Percentiles rank a stretch among this genome's conserved stretches.
Conservation (phyloP, 768 basidiomycete genomes). For the Amanita fuliginea region DNA sequence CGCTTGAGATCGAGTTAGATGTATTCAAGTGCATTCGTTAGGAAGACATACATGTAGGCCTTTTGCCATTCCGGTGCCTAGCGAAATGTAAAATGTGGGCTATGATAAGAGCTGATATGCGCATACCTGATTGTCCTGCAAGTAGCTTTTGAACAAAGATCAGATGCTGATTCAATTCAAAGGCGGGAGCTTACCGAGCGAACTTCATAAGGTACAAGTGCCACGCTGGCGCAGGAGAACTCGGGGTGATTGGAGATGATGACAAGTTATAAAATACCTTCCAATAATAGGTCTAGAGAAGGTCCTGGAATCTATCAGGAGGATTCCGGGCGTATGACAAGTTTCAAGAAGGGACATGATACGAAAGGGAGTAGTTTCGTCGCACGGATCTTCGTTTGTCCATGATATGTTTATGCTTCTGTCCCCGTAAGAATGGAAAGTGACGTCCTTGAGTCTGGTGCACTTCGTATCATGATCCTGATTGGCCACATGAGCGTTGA, state of each 20-base stretch:
- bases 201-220: slow-evolving; percentile 37
- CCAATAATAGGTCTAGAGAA: neutral
- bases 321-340: neutral
- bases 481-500: neutral
- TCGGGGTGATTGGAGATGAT: too few species aligned
- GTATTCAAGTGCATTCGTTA: slow-evolving; percentile 2
- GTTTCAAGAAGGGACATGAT: neutral
- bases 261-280: neutral
- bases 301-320: neutral
- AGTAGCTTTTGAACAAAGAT: slow-evolving; percentile 30
- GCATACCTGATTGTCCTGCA: slow-evolving; percentile 57
- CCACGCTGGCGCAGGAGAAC: neutral
- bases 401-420: too few species aligned
- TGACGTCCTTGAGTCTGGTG: neutral
- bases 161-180: neutral
- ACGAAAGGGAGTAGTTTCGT: neutral
- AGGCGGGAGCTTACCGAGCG: slow-evolving; percentile 29
- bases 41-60: slow-evolving; percentile 43
- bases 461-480: neutral
- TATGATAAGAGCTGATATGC: neutral
- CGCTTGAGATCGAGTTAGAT: slow-evolving; percentile 26
- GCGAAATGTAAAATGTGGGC: neutral
- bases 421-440: neutral
- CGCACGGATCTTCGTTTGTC: neutral
- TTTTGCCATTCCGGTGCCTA: slow-evolving; percentile 71